Conservation (phyloP, 176 grass and related monocot genomes). For the Leersia perrieri region DNA sequence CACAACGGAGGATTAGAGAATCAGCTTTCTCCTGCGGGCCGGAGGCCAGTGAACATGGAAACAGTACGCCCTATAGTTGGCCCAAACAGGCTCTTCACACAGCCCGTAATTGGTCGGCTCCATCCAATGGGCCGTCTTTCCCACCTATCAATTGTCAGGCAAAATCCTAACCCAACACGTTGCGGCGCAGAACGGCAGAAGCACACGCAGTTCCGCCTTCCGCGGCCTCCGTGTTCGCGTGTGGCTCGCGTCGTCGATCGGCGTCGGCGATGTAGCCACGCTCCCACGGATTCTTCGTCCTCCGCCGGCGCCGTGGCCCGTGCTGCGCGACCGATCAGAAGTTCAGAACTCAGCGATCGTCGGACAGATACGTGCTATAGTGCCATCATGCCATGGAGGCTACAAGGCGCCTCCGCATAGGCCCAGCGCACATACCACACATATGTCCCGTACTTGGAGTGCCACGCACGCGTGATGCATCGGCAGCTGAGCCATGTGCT, state of each 20-base stretch:
- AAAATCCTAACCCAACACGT: neutral
- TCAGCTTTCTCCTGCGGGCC: neutral
- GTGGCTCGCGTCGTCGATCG: neutral
- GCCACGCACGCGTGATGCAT: neutral
- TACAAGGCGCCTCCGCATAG: neutral
- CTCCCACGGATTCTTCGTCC: too few relatives aligned
- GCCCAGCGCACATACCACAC: slow-evolving; percentile 5
- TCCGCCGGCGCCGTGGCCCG: too few relatives aligned
- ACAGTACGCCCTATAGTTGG: neutral
- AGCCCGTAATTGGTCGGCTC: neutral
- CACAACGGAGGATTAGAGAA: neutral
- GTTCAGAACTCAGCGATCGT: too few relatives aligned
- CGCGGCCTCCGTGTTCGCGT: too few relatives aligned
- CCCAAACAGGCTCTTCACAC: neutral
- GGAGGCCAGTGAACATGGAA: neutral
- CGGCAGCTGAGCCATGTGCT: neutral
- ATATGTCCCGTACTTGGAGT: too few relatives aligned
- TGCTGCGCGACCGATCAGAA: too few relatives aligned
- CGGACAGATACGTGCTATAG: too few relatives aligned
- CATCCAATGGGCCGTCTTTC: neutral
- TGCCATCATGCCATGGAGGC: too few relatives aligned
- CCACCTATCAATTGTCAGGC: neutral
- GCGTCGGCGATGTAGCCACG: neutral
- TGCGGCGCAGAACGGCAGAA: too few relatives aligned
- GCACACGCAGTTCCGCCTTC: neutral